Evolutionary conservation across 1,139 yeast species (phyloP).

Genomic region (Geotrichum cucujoidarum): DNA sequence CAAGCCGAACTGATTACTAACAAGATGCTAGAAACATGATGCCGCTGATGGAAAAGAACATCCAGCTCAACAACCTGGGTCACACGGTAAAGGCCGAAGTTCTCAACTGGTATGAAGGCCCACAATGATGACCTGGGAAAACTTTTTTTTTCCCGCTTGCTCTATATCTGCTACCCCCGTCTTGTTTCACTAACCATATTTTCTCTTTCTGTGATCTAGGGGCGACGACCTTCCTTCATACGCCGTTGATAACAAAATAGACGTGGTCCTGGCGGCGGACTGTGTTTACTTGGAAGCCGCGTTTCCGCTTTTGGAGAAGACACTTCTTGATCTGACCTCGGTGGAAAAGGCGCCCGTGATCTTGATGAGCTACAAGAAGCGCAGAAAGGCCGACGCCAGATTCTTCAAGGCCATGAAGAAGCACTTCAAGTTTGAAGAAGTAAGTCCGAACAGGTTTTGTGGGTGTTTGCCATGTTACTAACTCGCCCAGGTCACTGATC

Average conservation of each 20-base stretch:
- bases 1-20: too few relatives aligned
- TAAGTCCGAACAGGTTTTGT: conserved; percentile 18
- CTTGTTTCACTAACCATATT: neutral
- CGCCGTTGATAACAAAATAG: conserved; percentile 36
- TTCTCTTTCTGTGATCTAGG: conserved; percentile 26
- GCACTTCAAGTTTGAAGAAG: conserved; percentile 30
- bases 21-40: conserved; percentile 35
- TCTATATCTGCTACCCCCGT: neutral
- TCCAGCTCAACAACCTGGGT: conserved; percentile 39
- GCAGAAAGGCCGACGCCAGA: conserved; percentile 50
- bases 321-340: conserved; percentile 44
- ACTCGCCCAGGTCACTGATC: conserved; percentile 34
- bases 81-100: conserved; percentile 40
- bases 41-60: conserved; percentile 45
- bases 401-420: conserved; percentile 39
- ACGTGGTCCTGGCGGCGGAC: conserved; percentile 51
- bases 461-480: too few relatives aligned
- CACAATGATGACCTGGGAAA: neutral
- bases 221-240: conserved; percentile 43
- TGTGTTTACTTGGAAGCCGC: conserved; percentile 53
- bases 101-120: conserved; percentile 40
- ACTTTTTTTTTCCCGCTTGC: neutral
- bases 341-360: conserved; percentile 39
- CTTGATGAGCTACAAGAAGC: conserved; percentile 47
- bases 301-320: conserved; percentile 47